These are phyloP conservation scores for Colletotrichum chlorophyti DNA, from an alignment of 2,329 filamentous ascomycete species.

Conservation along the genomic window DNA sequence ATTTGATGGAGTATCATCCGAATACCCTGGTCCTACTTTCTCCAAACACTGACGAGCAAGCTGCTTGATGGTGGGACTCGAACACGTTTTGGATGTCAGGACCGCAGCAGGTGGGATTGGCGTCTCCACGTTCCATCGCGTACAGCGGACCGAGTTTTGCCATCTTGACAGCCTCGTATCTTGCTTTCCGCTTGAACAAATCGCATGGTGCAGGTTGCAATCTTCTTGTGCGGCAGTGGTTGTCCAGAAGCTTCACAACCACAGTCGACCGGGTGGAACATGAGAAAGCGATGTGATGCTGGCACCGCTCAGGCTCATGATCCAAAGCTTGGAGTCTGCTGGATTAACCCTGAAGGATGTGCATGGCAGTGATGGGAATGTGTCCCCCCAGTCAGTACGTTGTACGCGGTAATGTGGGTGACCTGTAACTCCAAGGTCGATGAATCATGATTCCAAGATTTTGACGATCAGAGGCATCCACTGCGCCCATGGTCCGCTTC, in stretches of 20 bases:
- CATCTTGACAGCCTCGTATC: background rate
- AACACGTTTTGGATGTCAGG: too few species aligned
- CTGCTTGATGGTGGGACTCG: too few species aligned
- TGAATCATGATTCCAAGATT: background rate
- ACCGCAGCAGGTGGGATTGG: too few species aligned
- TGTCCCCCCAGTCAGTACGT: background rate
- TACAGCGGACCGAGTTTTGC: slow-evolving; percentile 1
- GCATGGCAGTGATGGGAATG: background rate
- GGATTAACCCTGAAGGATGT: background rate
- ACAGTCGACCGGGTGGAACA: slow-evolving; percentile 9
- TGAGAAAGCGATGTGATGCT: too few species aligned
- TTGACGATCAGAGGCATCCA: background rate
- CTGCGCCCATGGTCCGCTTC: background rate
- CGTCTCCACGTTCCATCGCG: background rate
- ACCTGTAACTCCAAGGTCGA: background rate
- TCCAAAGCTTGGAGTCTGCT: too few species aligned
- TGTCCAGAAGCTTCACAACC: slow-evolving; percentile 9
- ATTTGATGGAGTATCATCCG: background rate
- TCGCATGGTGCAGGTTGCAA: background rate
- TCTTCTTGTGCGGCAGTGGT: slow-evolving; percentile 14
- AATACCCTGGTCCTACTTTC: background rate
- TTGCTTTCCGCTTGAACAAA: slow-evolving; percentile 4
- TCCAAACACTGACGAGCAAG: too few species aligned
- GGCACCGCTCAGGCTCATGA: too few species aligned
- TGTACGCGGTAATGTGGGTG: too few species aligned